Evolutionary conservation across 129 eudicot species (phyloP).

Genomic region (Flaveria linearis): DNA sequence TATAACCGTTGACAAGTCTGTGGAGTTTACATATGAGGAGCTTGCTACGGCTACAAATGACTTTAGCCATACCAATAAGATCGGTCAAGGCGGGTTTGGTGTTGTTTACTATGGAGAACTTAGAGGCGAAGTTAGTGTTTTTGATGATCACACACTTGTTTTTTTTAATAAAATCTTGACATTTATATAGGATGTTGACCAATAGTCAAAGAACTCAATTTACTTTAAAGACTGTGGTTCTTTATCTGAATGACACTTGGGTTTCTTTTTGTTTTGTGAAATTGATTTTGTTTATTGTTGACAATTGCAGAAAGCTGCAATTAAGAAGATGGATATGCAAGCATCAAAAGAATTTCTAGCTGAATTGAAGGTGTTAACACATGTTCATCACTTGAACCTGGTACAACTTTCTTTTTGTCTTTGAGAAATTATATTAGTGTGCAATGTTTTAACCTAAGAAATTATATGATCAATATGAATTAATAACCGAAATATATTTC

Average conservation of each 20-base stretch:
- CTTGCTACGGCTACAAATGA: slow-evolving; percentile 69
- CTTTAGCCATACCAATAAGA: slow-evolving; percentile 60
- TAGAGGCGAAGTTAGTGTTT: slow-evolving; percentile 73
- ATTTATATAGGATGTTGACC: slow-evolving; percentile 2
- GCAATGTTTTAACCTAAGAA: slow-evolving; percentile 6
- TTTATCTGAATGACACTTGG: background rate
- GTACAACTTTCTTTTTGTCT: slow-evolving; percentile 36
- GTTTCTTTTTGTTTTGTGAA: background rate
- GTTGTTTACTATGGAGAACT: slow-evolving; percentile 74
- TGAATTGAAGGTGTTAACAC: slow-evolving; percentile 77
- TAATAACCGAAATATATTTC: background rate
- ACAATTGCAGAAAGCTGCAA: slow-evolving; percentile 75
- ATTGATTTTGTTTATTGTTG: slow-evolving; percentile 3
- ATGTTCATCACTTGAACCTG: slow-evolving; percentile 88
- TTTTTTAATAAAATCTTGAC: background rate
- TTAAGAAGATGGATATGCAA: slow-evolving; percentile 91
- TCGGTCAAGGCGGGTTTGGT: slow-evolving; percentile 93
- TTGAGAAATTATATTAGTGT: background rate
- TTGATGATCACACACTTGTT: background rate
- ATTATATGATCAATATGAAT: background rate
- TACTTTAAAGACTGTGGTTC: slow-evolving; percentile 1
- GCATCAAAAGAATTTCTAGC: slow-evolving; percentile 85
- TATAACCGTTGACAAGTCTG: slow-evolving; percentile 67
- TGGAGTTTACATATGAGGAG: slow-evolving; percentile 81
- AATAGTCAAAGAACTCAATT: background rate